phyloP scores from a whole-genome alignment of 768 basidiomycete species.

The Leccinum uliginosum region DNA sequence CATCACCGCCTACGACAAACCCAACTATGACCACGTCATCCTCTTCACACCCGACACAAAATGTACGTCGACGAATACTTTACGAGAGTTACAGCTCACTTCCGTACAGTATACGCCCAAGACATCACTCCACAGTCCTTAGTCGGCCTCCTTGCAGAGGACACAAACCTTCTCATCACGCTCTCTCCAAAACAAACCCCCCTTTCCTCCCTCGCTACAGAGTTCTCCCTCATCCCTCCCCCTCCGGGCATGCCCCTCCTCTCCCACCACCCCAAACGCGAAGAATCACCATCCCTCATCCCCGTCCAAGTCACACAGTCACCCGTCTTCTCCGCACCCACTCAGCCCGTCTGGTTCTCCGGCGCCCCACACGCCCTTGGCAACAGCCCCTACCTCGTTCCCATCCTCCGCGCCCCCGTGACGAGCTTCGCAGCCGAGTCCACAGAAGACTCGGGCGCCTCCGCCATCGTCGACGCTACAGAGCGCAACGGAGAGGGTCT shows the following conservation, averaged over 20 bases:
- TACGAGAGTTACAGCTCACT: too few species aligned
- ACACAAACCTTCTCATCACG: constrained; percentile 81
- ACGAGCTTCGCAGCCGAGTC: constrained; percentile 76
- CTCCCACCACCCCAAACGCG: constrained; percentile 79
- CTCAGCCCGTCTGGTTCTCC: constrained; percentile 70
- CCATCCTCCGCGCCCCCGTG: constrained; percentile 72
- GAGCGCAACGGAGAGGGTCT: constrained; percentile 75
- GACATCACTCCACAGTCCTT: constrained; percentile 84
- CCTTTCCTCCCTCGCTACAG: constrained; percentile 73
- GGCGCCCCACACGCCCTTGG: constrained; percentile 63
- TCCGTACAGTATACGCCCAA: constrained; percentile 50
- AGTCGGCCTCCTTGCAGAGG: constrained; percentile 59
- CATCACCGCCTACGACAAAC: constrained; percentile 65
- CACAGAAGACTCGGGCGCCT: constrained; percentile 49
- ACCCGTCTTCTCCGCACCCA: constrained; percentile 44
- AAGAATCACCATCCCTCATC: constrained; percentile 59
- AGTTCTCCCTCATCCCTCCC: constrained; percentile 88
- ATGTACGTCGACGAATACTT: constrained; percentile 48
- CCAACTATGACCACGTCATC: constrained; percentile 81
- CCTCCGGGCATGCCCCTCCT: constrained; percentile 80
- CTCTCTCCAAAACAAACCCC: constrained; percentile 74
- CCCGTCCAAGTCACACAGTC: constrained; percentile 52
- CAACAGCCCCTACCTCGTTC: constrained; percentile 74
- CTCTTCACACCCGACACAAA: constrained; percentile 84
- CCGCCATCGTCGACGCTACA: constrained; percentile 63